Base-by-base conservation (phyloP, 306 rosid genomes). In the Acacia confusa region DNA sequence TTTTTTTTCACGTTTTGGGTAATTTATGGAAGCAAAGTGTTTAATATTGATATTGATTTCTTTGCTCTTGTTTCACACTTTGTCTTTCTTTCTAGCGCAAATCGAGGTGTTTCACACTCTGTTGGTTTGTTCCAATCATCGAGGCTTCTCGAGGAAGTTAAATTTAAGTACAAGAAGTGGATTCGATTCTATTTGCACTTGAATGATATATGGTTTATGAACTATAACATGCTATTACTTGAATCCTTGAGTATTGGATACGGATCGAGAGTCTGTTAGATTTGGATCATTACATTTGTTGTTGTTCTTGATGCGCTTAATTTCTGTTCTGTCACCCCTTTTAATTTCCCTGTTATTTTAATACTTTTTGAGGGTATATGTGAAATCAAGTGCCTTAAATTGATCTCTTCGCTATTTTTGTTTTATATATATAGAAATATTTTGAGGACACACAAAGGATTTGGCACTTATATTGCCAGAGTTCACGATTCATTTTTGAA, bases 401-500 rank as follows among this genome's bases (percentile, higher is more conserved):
- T 74, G 71, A 82, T 52, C 48, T 50, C 43, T 65, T 32, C 66
- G 65, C 27, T 63, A 19, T 52, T 53, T 50, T 28, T 9, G 67
- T 28, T 60, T 55, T 25, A 58, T 41, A 85, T 87, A 76, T 85
- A 45, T 83, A 75, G 65, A 70, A 93, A 96, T 78, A 77, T 68
- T 74, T 85, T 98, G 2, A 96, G 88, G 77, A 79, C 87, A 7
- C 86, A 88, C 80, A 78, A 74, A 78, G 82, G 86, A 73, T 85
- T 87, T 84, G 81, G 88, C 65, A 90, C 94, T 50, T 80, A 91
- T 69, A 72, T 92, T 82, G 80, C 98, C 27, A 93, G 85, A 80
- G 86, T 83, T 82, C 99, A 96, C 55, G 99, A 96, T 89, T 91
- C 99, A 24, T 84, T 96, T 88, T 84, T 96, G 91, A 88, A 86